Percentiles rank a stretch among this genome's conserved stretches.
Conservation (phyloP, 2,329 filamentous ascomycete species). For the Colletotrichum sp. region DNA sequence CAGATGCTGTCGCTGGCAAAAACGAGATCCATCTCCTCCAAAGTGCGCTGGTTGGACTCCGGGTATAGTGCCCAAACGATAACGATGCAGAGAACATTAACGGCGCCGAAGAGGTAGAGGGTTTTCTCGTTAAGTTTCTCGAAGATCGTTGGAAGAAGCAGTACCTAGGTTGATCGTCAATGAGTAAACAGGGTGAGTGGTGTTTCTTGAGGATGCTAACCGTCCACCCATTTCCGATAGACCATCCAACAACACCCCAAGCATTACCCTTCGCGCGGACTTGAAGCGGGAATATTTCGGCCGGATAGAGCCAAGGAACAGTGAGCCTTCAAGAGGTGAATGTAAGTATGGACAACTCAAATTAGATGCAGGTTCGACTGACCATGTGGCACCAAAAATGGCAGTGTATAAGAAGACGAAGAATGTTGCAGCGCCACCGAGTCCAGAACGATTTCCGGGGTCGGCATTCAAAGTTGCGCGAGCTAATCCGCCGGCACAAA, state of each 20-base stretch:
- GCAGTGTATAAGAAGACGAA: conserved; percentile 68
- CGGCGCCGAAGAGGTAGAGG: conserved; percentile 74
- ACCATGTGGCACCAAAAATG: conserved; percentile 49
- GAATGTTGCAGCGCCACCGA: conserved; percentile 68
- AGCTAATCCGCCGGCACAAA: conserved; percentile 68
- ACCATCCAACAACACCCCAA: conserved; percentile 79
- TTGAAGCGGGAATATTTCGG: conserved; percentile 76
- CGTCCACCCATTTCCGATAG: conserved; percentile 73
- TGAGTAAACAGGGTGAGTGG: conserved; percentile 25
- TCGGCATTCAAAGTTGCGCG: conserved; percentile 52
- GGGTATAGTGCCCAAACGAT: conserved; percentile 78
- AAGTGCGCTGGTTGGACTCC: conserved; percentile 74
- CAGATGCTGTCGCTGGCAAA: conserved; percentile 72
- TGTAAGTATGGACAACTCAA: neutral
- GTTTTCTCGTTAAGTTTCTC: conserved; percentile 71
- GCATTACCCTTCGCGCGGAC: conserved; percentile 77
- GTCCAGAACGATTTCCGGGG: conserved; percentile 47
- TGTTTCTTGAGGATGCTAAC: conserved; percentile 21
- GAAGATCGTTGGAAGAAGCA: conserved; percentile 67
- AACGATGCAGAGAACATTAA: conserved; percentile 69
- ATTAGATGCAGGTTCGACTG: neutral
- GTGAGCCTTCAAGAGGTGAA: conserved; percentile 34
- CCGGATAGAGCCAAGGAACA: conserved; percentile 68
- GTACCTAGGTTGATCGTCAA: conserved; percentile 25
- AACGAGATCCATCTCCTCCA: conserved; percentile 78